Evolutionary conservation across 1,139 yeast genomes (phyloP), one percentile per base, ranked within the genome.

Genomic region (Yamadazyma atlantica): DNA sequence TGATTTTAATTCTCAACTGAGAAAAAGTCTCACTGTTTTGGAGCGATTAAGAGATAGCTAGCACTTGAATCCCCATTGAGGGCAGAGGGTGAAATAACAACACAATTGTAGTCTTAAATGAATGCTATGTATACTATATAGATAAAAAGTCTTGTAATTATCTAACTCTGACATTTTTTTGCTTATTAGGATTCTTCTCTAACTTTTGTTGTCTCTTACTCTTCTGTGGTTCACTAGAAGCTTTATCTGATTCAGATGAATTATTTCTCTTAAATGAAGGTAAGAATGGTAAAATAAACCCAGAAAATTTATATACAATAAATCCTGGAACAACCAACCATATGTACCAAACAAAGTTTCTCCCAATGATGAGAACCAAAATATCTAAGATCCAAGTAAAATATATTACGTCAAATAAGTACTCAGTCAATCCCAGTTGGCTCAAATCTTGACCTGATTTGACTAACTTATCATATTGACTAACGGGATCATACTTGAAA

Each of bases 361-460:
- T 56, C 6, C 88, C 87, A 29, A 78, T 58, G 0, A 79, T 15
- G 11, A 79, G 55, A 62, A 80, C 74, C 36, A 84, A 60, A 0
- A 82, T 39, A 48, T 80, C 81, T 45, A 82, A 67, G 12, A 74
- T 52, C 73, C 86, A 73, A 1, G 95, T 85, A 37, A 85, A 60
- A 54, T 86, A 86, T 39, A 87, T 68, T 16, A 85, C 62, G 55
- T 87, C 96, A 54, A 83, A 83, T 62, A 85, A 62, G 64, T 84
- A 85, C 58, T 87, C 95, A 15, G 82, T 82, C 32, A 87, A 64
- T 0, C 95, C 96, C 3, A 64, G 59, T 43, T 80, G 86, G 33
- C 61, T 59, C 43, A 86, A 67, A 53, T 87, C 90, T 32, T 75
- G 80, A 2, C 95, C 95, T 2, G 84, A 58, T 16, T 60, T 64